Evolutionary conservation across 2,329 filamentous ascomycete genomes (phyloP), one percentile per base, ranked within the genome.

Genomic region (Trichoderma sp.): DNA sequence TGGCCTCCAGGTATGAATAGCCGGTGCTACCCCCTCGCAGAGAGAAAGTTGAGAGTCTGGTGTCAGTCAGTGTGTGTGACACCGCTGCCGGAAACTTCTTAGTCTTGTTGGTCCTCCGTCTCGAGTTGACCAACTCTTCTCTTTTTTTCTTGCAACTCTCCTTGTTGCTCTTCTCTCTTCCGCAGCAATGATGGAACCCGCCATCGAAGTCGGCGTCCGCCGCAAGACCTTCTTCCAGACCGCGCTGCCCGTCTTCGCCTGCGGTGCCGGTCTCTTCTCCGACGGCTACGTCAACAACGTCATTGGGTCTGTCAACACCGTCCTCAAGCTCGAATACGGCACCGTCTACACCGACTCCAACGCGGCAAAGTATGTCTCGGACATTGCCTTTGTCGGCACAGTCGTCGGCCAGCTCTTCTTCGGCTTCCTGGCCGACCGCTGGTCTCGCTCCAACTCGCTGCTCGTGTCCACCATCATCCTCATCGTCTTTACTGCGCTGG

Each of bases 201-300:
- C 69, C 43, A 37, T 71, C 24, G 72, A 72, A 32, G 28, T 52
- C 24, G 68, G 32, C n/a, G 7, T 65, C 13, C 37, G 64, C 61
- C 68, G 58, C 43, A 76, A 73, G 70, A 59, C 73, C 11, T 76
- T 75, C 39, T 67, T 70, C 30, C 16, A 73, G 26, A 66, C 73
- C 2, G 74, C 72, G 4, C 54, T 86, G 85, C 93, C 94, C 16
- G 91, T 93, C 1, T 90, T 97, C 73, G 94, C 94, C 54, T 97
- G 93, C 76, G 94, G 94, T 72, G 92, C 94, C 63, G 94, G 94
- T 75, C 85, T 97, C 2, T 97, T 97, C 80, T 94, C 91, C 28
- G 94, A 97, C 79, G 94, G 94, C 18, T 97, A 97, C 79, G 87
- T 97, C 77, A 96, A 97, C 80, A 93, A 92, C 75, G 92, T 97